Base-by-base conservation (phyloP, 331 rosid species). In the Spiraea crenata region DNA sequence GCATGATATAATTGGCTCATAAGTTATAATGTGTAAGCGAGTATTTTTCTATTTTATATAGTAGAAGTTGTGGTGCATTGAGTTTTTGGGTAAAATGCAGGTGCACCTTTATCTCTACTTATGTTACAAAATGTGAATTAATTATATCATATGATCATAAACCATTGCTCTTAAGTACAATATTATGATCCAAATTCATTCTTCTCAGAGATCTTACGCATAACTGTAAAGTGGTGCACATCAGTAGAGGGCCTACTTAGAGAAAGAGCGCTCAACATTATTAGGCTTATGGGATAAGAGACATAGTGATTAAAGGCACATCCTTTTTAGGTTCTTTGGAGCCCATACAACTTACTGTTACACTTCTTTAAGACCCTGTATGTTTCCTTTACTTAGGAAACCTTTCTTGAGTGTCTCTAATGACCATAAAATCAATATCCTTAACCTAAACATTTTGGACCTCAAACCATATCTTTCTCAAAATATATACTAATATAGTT, bases 321-420 rank as follows among this genome's bases (percentile, higher is more conserved):
- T 58, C 76, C 74, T 77, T 79, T 65, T 50, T 62, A 69, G 64
- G 78, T 82, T 90, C 82, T 38, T 81, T 74, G 60, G 48, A 68
- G 69, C 83, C 85, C 79, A 72, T 83, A 59, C 37, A 59, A 44
- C 19, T 37, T 57, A 11, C 31, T 59, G 19, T 35, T 59, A 57
- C 74, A 38, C 25, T 10, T 74, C 79, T 85, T 73, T 71, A 78
- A 78, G 85, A 80, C 74, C 82, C 86, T 62, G 63, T 56, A 79
- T 69, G 72, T 73, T 81, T 76, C 80, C 76, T 79, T 85, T 71
- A 66, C 82, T 85, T 84, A 74, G 71, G 77, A 83, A 83, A 76
- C 86, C 84, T 83, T 86, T 81, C 59, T 67, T 63, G 70, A 72
- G 34, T 25, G 31, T 25, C 31, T 25, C 52, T 51, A 82, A 55